Base-by-base conservation (phyloP, 2,329 filamentous ascomycete species). In the Domatiomyces catenatus region DNA sequence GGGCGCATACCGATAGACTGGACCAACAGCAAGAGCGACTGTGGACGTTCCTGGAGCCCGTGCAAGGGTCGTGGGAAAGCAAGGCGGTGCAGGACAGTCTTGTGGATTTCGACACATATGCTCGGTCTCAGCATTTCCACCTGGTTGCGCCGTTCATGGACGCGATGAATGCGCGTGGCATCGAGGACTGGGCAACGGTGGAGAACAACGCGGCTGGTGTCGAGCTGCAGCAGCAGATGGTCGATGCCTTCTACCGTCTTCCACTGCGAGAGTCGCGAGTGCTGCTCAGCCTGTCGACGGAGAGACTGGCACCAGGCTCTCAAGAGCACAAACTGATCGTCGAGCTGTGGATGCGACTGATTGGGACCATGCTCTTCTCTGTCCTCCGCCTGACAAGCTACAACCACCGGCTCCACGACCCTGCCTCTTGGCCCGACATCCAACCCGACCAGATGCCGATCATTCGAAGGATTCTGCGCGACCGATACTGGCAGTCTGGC, bases 401-500 rank as follows among this genome's bases (percentile, higher is more conserved):
- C 64, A 89, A 90, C 0, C 90, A 96, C 68, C 86, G 87, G 1
- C 89, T 93, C 55, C 88, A 94, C 63, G 89, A 94, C 60, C 79
- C 86, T 1, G 73, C 77, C 18, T 93, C 88, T 62, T 98, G 92
- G 90, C 73, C 75, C 8, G 77, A 81, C 28, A 69, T 94, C 15
- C 83, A 88, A 1, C 65, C 72, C 8, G 86, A 93, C 43, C 83
- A 93, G 73, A 81, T 81, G 52, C 70, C 75, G 4, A 79, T 94
- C 48, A 84, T 96, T 42, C 77, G 80, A 44, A 79, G 86, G 19
- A 87, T 96, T 18, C 71, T 98, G 19, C 94, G 88, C 12, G 92
- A 98, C 66, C 78, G 92, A 20, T 98, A 98, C 65, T 98, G 92
- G 92, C 92, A 98, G 71, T 87, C 89, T 5, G 92, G 92, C 8